Evolutionary conservation across 306 rosid genomes (phyloP).

Genomic region (Phaseolus lunatus): DNA sequence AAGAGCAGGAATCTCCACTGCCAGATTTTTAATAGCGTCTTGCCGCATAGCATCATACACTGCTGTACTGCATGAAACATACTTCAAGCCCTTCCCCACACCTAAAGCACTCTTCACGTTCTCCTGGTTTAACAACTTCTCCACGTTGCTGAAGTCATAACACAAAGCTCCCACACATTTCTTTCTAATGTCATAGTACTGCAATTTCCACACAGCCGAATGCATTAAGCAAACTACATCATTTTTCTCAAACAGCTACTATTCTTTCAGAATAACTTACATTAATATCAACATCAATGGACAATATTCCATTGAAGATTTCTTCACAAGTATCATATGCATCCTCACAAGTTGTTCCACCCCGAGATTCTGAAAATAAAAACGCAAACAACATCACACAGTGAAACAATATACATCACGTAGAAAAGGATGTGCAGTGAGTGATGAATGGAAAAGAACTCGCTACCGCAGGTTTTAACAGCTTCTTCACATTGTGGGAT

Average conservation of each 20-base stretch:
- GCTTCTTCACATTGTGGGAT: background rate
- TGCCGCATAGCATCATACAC: background rate
- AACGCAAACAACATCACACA: background rate
- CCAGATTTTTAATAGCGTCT: constrained; percentile 47
- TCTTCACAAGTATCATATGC: background rate
- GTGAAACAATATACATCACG: background rate
- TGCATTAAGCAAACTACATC: background rate
- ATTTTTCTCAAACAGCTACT: background rate
- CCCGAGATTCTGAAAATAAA: constrained; percentile 20
- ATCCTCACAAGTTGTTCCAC: background rate
- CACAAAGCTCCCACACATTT: constrained; percentile 54
- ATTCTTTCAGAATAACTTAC: constrained; percentile 49
- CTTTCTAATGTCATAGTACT: constrained; percentile 88
- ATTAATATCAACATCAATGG: constrained; percentile 36
- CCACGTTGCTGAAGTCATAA: background rate
- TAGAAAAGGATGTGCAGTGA: background rate
- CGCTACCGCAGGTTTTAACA: background rate
- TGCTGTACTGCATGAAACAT: background rate
- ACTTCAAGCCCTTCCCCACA: background rate
- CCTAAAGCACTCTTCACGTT: constrained; percentile 3
- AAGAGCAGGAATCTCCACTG: constrained; percentile 68
- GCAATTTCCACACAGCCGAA: constrained; percentile 36
- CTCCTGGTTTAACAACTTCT: background rate
- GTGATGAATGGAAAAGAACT: background rate
- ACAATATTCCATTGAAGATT: background rate